Conservation (phyloP, 2,329 filamentous ascomycete species). For the Parastagonospora avenae region DNA sequence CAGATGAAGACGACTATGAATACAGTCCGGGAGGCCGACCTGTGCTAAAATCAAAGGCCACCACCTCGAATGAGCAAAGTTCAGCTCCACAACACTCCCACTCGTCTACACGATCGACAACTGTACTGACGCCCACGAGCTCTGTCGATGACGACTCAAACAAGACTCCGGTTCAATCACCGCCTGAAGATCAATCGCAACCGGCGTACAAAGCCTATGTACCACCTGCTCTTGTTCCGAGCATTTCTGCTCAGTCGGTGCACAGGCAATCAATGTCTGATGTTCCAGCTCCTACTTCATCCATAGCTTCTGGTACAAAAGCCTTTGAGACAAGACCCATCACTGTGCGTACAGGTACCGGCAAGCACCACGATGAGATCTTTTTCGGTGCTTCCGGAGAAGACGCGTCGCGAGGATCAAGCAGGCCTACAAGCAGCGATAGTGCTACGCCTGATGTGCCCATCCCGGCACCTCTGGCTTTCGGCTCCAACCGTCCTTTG, state of each 20-base stretch:
- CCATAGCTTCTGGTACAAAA: not conserved
- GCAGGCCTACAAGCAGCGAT: slow-evolving; percentile 23
- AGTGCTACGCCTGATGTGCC: slow-evolving; percentile 21
- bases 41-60: slow-evolving; percentile 35
- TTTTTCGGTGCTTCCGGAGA: slow-evolving; percentile 36
- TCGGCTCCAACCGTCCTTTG: slow-evolving; percentile 21
- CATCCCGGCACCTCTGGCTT: slow-evolving; percentile 32
- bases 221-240: slow-evolving; percentile 21
- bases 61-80: slow-evolving; percentile 15
- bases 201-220: slow-evolving; percentile 43
- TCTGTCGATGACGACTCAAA: slow-evolving; percentile 38
- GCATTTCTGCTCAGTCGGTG: slow-evolving; percentile 12
- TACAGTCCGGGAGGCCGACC: slow-evolving; percentile 63
- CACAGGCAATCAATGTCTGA: slow-evolving; percentile 31
- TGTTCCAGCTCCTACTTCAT: not conserved
- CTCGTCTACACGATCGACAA: slow-evolving; percentile 33
- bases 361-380: slow-evolving; percentile 39
- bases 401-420: slow-evolving; percentile 13
- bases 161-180: slow-evolving; percentile 40
- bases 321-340: not conserved
- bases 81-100: slow-evolving; percentile 19
- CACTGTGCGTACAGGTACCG: slow-evolving; percentile 4
- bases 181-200: slow-evolving; percentile 29
- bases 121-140: slow-evolving; percentile 44
- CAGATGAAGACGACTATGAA: slow-evolving; percentile 32